Conservation (phyloP, 352 stramenopile species). For the Phytophthora crassamura region DNA sequence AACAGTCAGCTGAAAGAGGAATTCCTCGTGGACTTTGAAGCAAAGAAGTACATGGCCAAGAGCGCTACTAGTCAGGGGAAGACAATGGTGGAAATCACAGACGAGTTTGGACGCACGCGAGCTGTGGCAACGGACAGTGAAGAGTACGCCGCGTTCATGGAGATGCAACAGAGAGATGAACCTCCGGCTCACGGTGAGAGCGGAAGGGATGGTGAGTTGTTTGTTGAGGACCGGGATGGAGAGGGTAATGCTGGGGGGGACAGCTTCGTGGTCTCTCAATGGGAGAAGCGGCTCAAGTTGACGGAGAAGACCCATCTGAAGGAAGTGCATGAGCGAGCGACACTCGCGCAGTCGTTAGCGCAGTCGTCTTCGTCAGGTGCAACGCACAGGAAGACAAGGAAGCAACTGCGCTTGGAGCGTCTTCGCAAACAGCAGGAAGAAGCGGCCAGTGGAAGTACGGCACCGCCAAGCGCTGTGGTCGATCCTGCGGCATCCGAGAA, state of each 20-base stretch:
- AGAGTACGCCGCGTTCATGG: conserved; percentile 39
- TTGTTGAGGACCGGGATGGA: conserved; percentile 6
- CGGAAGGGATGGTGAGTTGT: neutral
- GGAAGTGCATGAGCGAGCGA: conserved; percentile 65
- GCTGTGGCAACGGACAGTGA: conserved; percentile 46
- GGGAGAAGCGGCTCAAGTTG: conserved; percentile 75
- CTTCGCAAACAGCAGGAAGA: conserved; percentile 49
- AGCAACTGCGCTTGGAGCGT: conserved; percentile 72
- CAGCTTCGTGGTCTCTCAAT: conserved; percentile 84
- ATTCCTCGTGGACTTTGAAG: conserved; percentile 76
- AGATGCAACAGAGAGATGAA: conserved; percentile 16
- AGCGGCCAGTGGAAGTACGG: conserved; percentile 5
- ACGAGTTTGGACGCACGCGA: conserved; percentile 63
- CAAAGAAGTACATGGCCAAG: conserved; percentile 41
- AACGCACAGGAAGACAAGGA: conserved; percentile 55
- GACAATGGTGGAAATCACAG: conserved; percentile 46
- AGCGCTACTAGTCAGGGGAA: neutral
- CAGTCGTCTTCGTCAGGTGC: conserved; percentile 19
- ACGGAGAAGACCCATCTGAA: conserved; percentile 70
- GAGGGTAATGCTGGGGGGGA: conserved; percentile 24
- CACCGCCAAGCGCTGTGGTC: conserved; percentile 9
- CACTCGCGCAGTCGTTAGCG: conserved; percentile 49
- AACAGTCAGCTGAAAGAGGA: conserved; percentile 39
- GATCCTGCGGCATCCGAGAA: conserved; percentile 50
- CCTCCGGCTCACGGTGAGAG: neutral